Conservation (phyloP, 129 eudicot species). For the Scalesia atractyloides region DNA sequence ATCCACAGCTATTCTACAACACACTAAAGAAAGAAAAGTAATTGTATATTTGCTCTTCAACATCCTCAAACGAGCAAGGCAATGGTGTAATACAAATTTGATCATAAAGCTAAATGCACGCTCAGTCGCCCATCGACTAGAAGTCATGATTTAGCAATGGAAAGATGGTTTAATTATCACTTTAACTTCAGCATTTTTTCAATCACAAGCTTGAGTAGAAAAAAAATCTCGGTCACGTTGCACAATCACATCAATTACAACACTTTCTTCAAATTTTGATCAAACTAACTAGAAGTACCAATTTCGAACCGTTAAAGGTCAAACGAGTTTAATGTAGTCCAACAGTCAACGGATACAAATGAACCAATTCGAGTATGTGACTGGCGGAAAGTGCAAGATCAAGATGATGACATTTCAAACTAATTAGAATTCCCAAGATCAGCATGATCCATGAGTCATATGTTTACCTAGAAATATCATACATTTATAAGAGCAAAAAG, state of each 20-base stretch:
- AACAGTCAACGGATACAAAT: neutral
- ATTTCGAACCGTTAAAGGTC: neutral
- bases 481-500: neutral
- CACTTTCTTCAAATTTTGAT: neutral
- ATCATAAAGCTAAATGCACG: neutral
- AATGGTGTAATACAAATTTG: neutral
- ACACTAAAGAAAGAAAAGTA: neutral
- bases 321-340: neutral
- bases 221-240: neutral
- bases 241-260: neutral
- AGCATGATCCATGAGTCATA: neutral
- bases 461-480: neutral
- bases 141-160: neutral
- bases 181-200: neutral
- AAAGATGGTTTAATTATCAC: neutral
- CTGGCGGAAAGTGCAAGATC: neutral
- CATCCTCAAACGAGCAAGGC: neutral
- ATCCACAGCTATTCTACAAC: neutral
- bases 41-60: neutral
- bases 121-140: neutral
- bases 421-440: neutral
- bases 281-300: neutral
- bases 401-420: neutral
- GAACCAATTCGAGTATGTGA: conserved; percentile 6
- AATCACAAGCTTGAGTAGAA: neutral